Conservation (phyloP, 1,139 yeast species). For the Geotrichum citri-aurantii region DNA sequence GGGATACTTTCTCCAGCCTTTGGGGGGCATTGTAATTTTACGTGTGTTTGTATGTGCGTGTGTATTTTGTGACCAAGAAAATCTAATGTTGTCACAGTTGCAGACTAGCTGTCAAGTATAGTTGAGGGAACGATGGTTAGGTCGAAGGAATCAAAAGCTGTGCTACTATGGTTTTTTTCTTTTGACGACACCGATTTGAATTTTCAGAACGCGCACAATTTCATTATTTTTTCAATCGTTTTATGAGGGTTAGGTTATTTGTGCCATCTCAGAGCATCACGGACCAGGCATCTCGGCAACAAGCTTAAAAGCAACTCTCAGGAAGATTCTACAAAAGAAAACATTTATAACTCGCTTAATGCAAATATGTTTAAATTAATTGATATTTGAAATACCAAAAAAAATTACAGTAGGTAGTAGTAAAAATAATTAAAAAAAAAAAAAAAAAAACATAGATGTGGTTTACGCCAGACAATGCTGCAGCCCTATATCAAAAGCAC, state of each 20-base stretch:
- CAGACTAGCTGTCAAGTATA: background rate
- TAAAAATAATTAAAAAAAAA: background rate
- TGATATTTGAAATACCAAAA: background rate
- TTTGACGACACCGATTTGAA: background rate
- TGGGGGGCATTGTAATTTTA: constrained; percentile 35
- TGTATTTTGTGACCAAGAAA: constrained; percentile 43
- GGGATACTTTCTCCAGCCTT: constrained; percentile 39
- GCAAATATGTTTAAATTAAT: background rate
- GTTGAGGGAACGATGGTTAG: background rate
- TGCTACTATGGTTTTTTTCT: background rate
- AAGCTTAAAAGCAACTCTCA: no score
- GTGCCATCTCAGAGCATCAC: background rate
- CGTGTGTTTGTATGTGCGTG: constrained; percentile 45
- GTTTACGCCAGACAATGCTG: background rate
- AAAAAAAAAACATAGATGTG: background rate
- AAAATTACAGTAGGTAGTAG: background rate
- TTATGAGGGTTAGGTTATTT: background rate
- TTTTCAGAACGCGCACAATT: background rate
- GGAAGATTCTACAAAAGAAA: background rate
- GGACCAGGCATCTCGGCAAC: background rate
- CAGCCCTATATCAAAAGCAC: background rate
- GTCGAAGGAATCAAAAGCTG: background rate
- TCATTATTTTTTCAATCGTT: background rate
- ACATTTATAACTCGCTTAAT: no score
- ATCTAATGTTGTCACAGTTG: constrained; percentile 13